A percentile compares a stretch with the other conserved stretches of the same genome.
Evolutionary conservation across 352 stramenopile genomes (phyloP).

Genomic region (Phytophthora syringae): DNA sequence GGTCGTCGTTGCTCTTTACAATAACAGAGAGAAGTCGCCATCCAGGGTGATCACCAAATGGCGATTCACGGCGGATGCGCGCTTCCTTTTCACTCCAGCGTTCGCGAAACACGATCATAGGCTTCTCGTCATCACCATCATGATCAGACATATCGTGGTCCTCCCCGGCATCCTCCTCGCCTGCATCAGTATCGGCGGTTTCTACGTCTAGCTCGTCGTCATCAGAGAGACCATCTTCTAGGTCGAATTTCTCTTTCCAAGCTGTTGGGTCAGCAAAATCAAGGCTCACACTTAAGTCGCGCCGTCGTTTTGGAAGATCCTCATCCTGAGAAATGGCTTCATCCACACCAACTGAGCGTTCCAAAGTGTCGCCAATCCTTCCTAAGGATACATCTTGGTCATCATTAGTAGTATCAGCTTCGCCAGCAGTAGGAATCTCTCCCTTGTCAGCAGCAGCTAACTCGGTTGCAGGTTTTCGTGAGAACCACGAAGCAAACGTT

Average conservation of each 20-base stretch:
- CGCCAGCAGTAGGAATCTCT: background rate
- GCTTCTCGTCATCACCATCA: constrained; percentile 63
- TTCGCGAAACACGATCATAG: constrained; percentile 86
- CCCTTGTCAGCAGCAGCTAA: background rate
- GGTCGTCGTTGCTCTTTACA: constrained; percentile 98
- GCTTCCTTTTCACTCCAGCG: constrained; percentile 80
- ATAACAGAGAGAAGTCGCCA: constrained; percentile 92
- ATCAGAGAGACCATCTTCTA: constrained; percentile 71
- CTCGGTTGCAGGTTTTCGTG: constrained; percentile 25
- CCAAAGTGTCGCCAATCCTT: background rate
- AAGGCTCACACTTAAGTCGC: constrained; percentile 73
- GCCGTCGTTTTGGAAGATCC: constrained; percentile 26
- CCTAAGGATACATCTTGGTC: constrained; percentile 5
- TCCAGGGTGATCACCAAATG: constrained; percentile 56
- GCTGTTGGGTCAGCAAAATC: constrained; percentile 75
- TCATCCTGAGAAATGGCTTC: constrained; percentile 44
- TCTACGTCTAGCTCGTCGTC: constrained; percentile 55
- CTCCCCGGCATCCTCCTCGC: constrained; percentile 16
- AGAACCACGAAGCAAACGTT: constrained; percentile 45
- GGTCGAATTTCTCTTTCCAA: constrained; percentile 78
- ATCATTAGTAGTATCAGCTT: background rate
- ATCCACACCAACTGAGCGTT: constrained; percentile 2
- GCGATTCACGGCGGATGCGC: constrained; percentile 64
- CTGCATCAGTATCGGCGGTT: constrained; percentile 21
- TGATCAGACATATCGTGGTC: constrained; percentile 14